Percentiles rank a stretch among this genome's conserved stretches.
These are phyloP conservation scores for Puccinia coronata DNA, from an alignment of 1,284 basidiomycete species.

Conservation along the genomic window DNA sequence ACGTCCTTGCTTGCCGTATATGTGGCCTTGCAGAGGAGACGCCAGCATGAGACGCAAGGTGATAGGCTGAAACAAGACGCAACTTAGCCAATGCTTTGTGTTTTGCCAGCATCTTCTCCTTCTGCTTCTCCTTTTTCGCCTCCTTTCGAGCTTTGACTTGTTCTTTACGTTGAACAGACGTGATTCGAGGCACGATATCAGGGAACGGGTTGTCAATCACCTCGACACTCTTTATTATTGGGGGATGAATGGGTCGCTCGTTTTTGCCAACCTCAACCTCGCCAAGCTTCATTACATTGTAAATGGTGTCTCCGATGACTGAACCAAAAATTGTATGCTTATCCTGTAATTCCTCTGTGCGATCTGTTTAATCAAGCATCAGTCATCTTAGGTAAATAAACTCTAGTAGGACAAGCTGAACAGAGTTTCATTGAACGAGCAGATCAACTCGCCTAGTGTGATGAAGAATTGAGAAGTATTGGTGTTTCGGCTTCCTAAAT, in stretches of 20 bases:
- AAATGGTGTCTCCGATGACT: constrained; percentile 58
- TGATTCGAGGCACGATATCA: constrained; percentile 94
- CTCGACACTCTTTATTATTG: constrained; percentile 78
- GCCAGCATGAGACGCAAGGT: not conserved
- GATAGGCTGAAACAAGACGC: not conserved
- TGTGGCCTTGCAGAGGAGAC: not conserved
- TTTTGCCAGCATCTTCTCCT: constrained; percentile 60
- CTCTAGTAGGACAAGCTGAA: not conserved
- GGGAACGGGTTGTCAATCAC: constrained; percentile 91
- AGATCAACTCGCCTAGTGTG: not conserved
- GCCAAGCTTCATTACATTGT: constrained; percentile 66
- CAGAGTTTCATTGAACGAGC: not conserved
- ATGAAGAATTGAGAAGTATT: constrained; percentile 60
- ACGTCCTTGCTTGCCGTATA: constrained; percentile 67
- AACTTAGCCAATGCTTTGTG: constrained; percentile 43
- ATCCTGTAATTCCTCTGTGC: constrained; percentile 81
- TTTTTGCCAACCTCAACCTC: constrained; percentile 81
- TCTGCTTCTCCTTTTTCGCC: constrained; percentile 74
- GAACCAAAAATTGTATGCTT: constrained; percentile 83
- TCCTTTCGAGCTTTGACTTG: constrained; percentile 77
- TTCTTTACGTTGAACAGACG: constrained; percentile 79
- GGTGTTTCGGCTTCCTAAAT: constrained; percentile 67
- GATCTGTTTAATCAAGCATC: constrained; percentile 63
- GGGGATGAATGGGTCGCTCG: constrained; percentile 83
- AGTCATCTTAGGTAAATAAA: not conserved